A percentile compares a stretch with the other conserved stretches of the same genome.
Conservation (phyloP, 805 yeast species). For the Jamesozyma hellenica region DNA sequence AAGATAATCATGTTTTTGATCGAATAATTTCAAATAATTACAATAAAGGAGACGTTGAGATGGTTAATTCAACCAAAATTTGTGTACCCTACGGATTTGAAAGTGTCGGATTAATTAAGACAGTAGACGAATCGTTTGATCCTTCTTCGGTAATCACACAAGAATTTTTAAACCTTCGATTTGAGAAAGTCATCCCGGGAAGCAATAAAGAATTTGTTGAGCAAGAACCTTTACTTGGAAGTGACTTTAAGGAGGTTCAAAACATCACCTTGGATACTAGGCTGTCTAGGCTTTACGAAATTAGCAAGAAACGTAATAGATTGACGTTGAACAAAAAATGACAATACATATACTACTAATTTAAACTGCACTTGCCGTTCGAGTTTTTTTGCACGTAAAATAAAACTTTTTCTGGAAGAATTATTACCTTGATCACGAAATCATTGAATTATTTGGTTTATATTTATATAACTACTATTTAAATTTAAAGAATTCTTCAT, state of each 20-base stretch:
- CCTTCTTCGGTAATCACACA: slow-evolving; percentile 5
- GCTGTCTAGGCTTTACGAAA: neutral
- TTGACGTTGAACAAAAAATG: neutral
- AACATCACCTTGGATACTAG: neutral
- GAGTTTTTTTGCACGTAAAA: too few relatives aligned
- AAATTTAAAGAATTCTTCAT: too few relatives aligned
- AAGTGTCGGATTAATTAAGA: slow-evolving; percentile 39
- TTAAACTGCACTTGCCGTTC: too few relatives aligned
- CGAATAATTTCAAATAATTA: slow-evolving; percentile 1
- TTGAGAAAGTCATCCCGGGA: neutral
- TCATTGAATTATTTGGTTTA: too few relatives aligned
- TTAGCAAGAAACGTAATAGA: neutral
- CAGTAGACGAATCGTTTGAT: slow-evolving; percentile 30
- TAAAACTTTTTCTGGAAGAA: too few relatives aligned
- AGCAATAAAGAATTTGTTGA: too few relatives aligned
- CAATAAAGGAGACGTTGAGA: slow-evolving; percentile 6
- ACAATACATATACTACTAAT: too few relatives aligned
- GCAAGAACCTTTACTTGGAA: too few relatives aligned
- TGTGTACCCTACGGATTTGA: slow-evolving; percentile 44
- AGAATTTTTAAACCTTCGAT: neutral
- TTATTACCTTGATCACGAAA: too few relatives aligned
- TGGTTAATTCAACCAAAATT: slow-evolving; percentile 17
- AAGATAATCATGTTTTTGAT: slow-evolving; percentile 1
- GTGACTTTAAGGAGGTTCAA: neutral
- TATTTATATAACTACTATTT: too few relatives aligned